Evolutionary conservation across 2,329 filamentous ascomycete species (phyloP).

Genomic region (Sarocladium strictum): DNA sequence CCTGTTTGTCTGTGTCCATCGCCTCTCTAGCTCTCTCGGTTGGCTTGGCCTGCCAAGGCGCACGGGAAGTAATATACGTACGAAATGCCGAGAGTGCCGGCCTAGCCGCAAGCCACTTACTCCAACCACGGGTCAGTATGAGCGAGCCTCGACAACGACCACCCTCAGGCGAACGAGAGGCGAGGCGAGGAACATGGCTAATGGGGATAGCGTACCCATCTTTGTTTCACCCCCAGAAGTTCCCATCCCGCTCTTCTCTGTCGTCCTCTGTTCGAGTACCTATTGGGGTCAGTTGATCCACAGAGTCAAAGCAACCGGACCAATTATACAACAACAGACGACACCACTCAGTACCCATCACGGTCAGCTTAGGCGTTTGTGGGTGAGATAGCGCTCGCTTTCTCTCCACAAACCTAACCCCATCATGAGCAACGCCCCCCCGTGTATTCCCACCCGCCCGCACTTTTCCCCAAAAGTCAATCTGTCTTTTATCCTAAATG

Average conservation of each 20-base stretch:
- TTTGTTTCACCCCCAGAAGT: background rate
- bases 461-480: background rate
- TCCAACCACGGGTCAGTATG: too few relatives aligned
- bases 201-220: constrained; percentile 5
- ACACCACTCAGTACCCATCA: background rate
- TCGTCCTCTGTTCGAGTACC: background rate
- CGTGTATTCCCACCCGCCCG: background rate
- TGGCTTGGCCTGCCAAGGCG: background rate
- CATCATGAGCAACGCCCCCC: background rate
- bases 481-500: constrained; percentile 4
- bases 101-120: background rate
- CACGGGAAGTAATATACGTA: constrained; percentile 4
- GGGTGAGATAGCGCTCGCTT: background rate
- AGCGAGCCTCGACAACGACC: background rate
- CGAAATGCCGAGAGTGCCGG: constrained; percentile 3
- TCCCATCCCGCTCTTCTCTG: background rate
- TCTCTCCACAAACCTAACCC: background rate
- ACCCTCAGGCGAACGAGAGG: background rate
- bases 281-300: background rate
- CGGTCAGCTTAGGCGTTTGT: background rate
- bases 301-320: background rate
- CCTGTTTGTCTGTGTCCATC: too few relatives aligned
- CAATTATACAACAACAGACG: background rate
- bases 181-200: background rate
- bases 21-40: too few relatives aligned